These are phyloP conservation scores for Agapanthus africanus DNA, from an alignment of 106 monocot genomes.

Conservation along the genomic window DNA sequence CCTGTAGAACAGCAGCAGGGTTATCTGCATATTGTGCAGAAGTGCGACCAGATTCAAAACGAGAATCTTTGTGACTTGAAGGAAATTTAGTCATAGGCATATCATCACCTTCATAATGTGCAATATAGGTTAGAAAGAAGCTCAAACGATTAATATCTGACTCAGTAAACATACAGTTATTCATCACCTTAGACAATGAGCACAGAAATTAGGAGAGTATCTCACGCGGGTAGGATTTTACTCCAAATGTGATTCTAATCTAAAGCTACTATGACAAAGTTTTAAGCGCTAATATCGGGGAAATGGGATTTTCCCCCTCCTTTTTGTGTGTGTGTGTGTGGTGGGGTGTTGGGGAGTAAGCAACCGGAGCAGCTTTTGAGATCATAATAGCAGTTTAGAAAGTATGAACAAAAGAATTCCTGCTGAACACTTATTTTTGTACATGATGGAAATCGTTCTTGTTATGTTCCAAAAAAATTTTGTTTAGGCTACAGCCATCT, in stretches of 20 bases:
- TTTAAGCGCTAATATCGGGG: no score
- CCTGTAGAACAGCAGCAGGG: constrained; percentile 47
- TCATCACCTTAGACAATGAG: neutral
- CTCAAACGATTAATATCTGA: neutral
- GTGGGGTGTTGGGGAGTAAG: no score
- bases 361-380: no score
- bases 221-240: neutral
- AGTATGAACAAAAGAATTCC: no score
- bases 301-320: no score
- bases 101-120: constrained; percentile 47
- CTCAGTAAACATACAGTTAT: neutral
- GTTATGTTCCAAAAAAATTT: no score
- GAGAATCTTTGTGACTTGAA: constrained; percentile 28
- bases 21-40: constrained; percentile 35
- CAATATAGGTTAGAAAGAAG: constrained; percentile 7
- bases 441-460: no score
- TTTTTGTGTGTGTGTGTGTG: no score
- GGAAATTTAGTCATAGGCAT: constrained; percentile 17
- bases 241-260: neutral
- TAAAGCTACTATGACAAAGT: no score
- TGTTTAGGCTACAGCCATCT: no score
- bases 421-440: no score
- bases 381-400: no score
- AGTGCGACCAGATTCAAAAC: constrained; percentile 20
- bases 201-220: neutral